Evolutionary conservation across 495 filamentous ascomycete species (phyloP).

Genomic region (Peziza echinospora): DNA sequence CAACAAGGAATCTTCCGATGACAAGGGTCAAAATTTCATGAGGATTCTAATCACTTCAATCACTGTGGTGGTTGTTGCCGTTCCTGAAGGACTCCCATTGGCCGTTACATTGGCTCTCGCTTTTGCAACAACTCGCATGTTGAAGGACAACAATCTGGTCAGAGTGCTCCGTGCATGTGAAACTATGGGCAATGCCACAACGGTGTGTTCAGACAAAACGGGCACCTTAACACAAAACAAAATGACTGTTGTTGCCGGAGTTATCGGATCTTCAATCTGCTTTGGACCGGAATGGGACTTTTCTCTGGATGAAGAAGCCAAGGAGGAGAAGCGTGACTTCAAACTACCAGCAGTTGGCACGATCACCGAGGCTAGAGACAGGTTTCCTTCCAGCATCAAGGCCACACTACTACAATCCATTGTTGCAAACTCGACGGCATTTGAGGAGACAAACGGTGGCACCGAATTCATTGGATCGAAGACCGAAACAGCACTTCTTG

Average conservation of each 20-base stretch:
- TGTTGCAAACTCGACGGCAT: slow-evolving; percentile 53
- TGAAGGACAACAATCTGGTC: slow-evolving; percentile 66
- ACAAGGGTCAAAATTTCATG: slow-evolving; percentile 55
- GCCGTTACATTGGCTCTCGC: slow-evolving; percentile 65
- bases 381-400: slow-evolving; percentile 32
- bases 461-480: slow-evolving; percentile 48
- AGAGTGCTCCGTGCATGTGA: slow-evolving; percentile 57
- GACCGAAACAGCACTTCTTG: slow-evolving; percentile 50
- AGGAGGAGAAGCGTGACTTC: slow-evolving; percentile 8
- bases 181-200: slow-evolving; percentile 74
- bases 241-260: slow-evolving; percentile 51
- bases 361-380: slow-evolving; percentile 28
- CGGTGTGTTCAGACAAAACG: slow-evolving; percentile 71
- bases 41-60: slow-evolving; percentile 66
- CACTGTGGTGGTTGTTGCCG: slow-evolving; percentile 62
- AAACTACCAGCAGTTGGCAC: slow-evolving; percentile 12
- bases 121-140: slow-evolving; percentile 58
- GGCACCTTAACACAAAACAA: slow-evolving; percentile 60
- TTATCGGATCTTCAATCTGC: slow-evolving; percentile 35
- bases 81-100: slow-evolving; percentile 62
- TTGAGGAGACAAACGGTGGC: slow-evolving; percentile 42
- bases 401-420: slow-evolving; percentile 39
- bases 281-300: slow-evolving; percentile 22
- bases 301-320: slow-evolving; percentile 9
- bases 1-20: slow-evolving; percentile 25